Percentiles rank a stretch among this genome's conserved stretches.
Conservation (phyloP, 495 filamentous ascomycete genomes). For the Massariosphaeria phaeospora region DNA sequence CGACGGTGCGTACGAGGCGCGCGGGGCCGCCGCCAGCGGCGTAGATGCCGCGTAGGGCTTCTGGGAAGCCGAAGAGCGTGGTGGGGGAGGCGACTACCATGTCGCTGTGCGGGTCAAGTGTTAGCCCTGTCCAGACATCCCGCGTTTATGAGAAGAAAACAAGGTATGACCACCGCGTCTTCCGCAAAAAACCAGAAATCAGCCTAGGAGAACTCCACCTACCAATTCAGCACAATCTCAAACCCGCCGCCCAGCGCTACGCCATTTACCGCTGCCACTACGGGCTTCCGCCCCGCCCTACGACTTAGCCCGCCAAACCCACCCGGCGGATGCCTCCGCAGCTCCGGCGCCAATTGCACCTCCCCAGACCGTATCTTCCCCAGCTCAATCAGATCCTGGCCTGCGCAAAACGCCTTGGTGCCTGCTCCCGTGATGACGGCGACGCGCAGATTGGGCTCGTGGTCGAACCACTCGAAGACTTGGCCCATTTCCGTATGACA, state of each 20-base stretch:
- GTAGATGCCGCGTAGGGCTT: slow-evolving; percentile 36
- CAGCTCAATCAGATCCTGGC: slow-evolving; percentile 48
- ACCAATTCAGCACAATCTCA: slow-evolving; percentile 37
- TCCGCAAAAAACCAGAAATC: too few species aligned
- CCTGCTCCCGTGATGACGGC: slow-evolving; percentile 54
- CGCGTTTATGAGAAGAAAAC: too few species aligned
- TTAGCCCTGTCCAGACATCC: too few species aligned
- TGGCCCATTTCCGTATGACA: slow-evolving; percentile 51
- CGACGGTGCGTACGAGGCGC: slow-evolving; percentile 34
- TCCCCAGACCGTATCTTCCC: slow-evolving; percentile 20
- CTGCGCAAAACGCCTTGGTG: slow-evolving; percentile 54
- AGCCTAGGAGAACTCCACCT: slow-evolving; percentile 1
- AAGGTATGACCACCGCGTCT: too few species aligned
- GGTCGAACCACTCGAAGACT: slow-evolving; percentile 55
- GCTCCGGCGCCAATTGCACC: slow-evolving; percentile 13
- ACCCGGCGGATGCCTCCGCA: slow-evolving; percentile 30
- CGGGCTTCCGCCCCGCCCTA: slow-evolving; percentile 34
- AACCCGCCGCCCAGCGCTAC: slow-evolving; percentile 37
- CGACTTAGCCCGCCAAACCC: slow-evolving; percentile 35
- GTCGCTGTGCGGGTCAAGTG: slow-evolving; percentile 26
- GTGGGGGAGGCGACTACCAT: slow-evolving; percentile 35
- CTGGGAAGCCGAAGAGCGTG: slow-evolving; percentile 34
- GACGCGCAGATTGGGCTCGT: slow-evolving; percentile 51
- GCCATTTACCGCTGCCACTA: slow-evolving; percentile 38
- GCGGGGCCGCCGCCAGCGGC: slow-evolving; percentile 35